A percentile compares a stretch with the other conserved stretches of the same genome.
phyloP scores from a whole-genome alignment of 345 rosid genomes.

The Carallia brachiata region DNA sequence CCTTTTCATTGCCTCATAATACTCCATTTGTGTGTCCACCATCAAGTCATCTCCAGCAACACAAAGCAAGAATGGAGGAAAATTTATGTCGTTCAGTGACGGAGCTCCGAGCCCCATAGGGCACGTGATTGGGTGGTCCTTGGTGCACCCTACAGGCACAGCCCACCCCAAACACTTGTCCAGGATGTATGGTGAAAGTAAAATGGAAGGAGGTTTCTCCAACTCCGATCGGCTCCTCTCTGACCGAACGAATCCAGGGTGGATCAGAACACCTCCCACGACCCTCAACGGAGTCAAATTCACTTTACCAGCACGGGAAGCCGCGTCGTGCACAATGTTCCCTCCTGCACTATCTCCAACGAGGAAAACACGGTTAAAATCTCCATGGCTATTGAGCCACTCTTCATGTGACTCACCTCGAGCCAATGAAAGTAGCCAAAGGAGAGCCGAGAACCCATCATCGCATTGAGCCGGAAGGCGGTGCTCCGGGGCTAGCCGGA shows the following conservation, averaged over 20 bases:
- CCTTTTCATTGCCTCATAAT: conserved; percentile 48
- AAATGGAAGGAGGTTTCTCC: conserved; percentile 53
- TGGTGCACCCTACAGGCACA: conserved; percentile 42
- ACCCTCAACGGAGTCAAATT: conserved; percentile 17
- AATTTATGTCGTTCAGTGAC: conserved; percentile 30
- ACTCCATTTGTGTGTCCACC: conserved; percentile 55
- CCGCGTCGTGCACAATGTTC: conserved; percentile 32
- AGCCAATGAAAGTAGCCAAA: conserved; percentile 28
- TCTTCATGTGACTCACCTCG: conserved; percentile 3
- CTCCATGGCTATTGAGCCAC: conserved; percentile 18
- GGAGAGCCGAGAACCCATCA: conserved; percentile 28
- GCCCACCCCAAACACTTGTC: conserved; percentile 52
- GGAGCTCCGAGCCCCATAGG: conserved; percentile 54
- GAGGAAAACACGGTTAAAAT: conserved; percentile 30
- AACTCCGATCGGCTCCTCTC: conserved; percentile 59
- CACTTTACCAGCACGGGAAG: conserved; percentile 21
- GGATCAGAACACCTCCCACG: conserved; percentile 29
- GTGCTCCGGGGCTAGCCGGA: conserved; percentile 34
- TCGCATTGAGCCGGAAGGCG: conserved; percentile 29
- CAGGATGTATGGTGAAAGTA: conserved; percentile 53
- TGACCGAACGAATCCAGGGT: conserved; percentile 41
- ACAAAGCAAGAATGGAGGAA: conserved; percentile 51
- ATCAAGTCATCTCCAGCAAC: conserved; percentile 55
- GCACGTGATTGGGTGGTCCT: conserved; percentile 55
- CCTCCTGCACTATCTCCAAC: conserved; percentile 38